A percentile compares a stretch with the other conserved stretches of the same genome.
phyloP scores from a whole-genome alignment of 441 rosid genomes.

The Kokia cookei region DNA sequence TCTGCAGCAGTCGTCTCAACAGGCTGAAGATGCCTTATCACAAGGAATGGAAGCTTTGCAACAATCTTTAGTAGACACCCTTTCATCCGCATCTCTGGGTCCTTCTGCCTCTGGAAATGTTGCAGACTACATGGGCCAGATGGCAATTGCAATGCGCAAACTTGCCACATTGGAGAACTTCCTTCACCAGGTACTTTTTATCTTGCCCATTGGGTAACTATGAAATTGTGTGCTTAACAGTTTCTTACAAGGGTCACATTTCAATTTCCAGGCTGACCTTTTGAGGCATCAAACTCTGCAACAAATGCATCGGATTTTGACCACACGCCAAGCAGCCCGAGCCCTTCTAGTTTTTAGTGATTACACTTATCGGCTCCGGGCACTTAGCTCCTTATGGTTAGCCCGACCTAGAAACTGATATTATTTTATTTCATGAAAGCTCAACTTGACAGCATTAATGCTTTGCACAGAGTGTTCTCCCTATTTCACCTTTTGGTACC shows the following conservation, averaged over 20 bases:
- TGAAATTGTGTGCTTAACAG: neutral
- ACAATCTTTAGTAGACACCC: constrained; percentile 76
- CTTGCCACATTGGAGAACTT: constrained; percentile 81
- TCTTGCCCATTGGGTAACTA: neutral
- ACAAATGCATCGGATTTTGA: constrained; percentile 77
- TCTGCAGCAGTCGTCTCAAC: constrained; percentile 92
- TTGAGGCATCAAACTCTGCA: constrained; percentile 86
- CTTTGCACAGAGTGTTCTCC: neutral
- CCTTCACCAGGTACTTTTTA: constrained; percentile 61
- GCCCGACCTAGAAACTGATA: constrained; percentile 69
- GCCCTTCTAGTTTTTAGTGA: constrained; percentile 78
- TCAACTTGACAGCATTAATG: neutral
- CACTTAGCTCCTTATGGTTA: constrained; percentile 92
- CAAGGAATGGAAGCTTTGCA: constrained; percentile 98
- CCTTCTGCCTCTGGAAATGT: constrained; percentile 63
- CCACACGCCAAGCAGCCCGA: constrained; percentile 85
- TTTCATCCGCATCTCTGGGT: constrained; percentile 64
- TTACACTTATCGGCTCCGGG: constrained; percentile 71
- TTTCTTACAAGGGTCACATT: neutral
- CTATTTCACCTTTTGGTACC: neutral
- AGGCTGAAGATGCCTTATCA: constrained; percentile 94
- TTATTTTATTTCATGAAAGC: neutral
- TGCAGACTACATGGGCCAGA: constrained; percentile 82
- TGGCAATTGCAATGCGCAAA: constrained; percentile 89
- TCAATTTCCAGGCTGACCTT: constrained; percentile 64